Conservation (phyloP, 257 asterid species). For the Nicotiana obtusifolia region DNA sequence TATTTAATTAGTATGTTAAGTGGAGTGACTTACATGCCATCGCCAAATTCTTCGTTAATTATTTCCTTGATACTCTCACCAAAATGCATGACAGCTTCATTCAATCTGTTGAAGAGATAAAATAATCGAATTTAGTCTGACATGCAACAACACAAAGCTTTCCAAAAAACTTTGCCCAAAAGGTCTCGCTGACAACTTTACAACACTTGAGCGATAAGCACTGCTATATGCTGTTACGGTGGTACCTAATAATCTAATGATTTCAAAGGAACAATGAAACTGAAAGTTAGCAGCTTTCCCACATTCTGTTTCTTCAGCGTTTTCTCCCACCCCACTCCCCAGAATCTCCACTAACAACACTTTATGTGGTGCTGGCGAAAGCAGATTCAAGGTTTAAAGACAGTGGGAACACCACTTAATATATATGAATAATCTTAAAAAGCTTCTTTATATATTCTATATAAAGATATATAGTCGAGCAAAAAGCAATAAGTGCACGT, state of each 20-base stretch:
- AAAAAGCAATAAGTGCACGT: background rate
- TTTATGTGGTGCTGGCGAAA: background rate
- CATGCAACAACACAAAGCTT: background rate
- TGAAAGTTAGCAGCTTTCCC: background rate
- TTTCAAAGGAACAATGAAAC: background rate
- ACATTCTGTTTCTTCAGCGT: background rate
- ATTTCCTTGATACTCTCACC: conserved; percentile 98
- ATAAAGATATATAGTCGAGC: background rate
- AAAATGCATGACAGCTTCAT: conserved; percentile 92
- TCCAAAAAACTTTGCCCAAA: background rate
- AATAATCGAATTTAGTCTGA: background rate
- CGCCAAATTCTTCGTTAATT: conserved; percentile 91
- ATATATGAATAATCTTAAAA: background rate
- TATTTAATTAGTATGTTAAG: background rate
- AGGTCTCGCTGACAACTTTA: background rate
- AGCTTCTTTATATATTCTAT: background rate
- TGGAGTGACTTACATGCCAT: conserved; percentile 73
- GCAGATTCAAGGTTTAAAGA: background rate
- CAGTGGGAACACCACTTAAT: background rate
- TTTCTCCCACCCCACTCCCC: background rate
- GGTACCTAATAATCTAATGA: background rate
- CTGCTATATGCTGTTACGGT: background rate
- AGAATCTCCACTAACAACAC: background rate
- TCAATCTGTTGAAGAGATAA: conserved; percentile 41
- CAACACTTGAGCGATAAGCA: background rate